Evolutionary conservation across 805 yeast genomes (phyloP).

Genomic region (Ogataea wickerhamii): DNA sequence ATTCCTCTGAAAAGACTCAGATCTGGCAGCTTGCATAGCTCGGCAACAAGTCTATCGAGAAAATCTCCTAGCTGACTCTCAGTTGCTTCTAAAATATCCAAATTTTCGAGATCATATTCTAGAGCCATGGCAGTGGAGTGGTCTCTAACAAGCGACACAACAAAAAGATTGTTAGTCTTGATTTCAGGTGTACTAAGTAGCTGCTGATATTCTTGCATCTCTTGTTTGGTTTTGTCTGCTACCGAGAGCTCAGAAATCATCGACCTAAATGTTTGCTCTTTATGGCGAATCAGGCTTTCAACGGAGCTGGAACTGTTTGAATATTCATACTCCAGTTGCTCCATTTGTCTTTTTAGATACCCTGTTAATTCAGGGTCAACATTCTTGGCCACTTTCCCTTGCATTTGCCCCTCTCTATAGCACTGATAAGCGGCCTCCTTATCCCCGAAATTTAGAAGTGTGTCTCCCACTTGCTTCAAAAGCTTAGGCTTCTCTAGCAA

Average conservation of each 20-base stretch:
- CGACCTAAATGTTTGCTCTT: slow-evolving; percentile 15
- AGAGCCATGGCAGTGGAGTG: slow-evolving; percentile 5
- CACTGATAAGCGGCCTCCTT: slow-evolving; percentile 14
- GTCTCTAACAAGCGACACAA: slow-evolving; percentile 4
- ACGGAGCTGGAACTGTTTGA: slow-evolving; percentile 13
- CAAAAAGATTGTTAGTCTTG: slow-evolving; percentile 6
- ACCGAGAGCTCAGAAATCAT: slow-evolving; percentile 15
- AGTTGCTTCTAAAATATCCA: slow-evolving; percentile 6
- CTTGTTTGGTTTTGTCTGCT: slow-evolving; percentile 12
- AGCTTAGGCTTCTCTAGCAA: slow-evolving; percentile 11
- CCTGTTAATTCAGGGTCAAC: slow-evolving; percentile 7
- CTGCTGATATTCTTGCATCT: slow-evolving; percentile 12
- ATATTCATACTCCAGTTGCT: slow-evolving; percentile 9
- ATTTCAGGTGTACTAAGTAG: slow-evolving; percentile 4
- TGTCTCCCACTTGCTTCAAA: slow-evolving; percentile 15
- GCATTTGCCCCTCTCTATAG: slow-evolving; percentile 16
- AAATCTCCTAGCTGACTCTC: slow-evolving; percentile 5
- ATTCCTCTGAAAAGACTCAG: slow-evolving; percentile 7
- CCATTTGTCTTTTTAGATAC: slow-evolving; percentile 10
- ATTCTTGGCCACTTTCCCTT: slow-evolving; percentile 13
- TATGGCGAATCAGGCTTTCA: slow-evolving; percentile 10
- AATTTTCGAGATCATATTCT: slow-evolving; percentile 4
- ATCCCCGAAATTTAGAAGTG: slow-evolving; percentile 13
- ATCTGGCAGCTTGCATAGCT: slow-evolving; percentile 12
- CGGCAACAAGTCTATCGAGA: slow-evolving; percentile 8